A percentile compares a stretch with the other conserved stretches of the same genome.
Evolutionary conservation across 306 rosid genomes (phyloP).

Genomic region (Rosa multiflora): DNA sequence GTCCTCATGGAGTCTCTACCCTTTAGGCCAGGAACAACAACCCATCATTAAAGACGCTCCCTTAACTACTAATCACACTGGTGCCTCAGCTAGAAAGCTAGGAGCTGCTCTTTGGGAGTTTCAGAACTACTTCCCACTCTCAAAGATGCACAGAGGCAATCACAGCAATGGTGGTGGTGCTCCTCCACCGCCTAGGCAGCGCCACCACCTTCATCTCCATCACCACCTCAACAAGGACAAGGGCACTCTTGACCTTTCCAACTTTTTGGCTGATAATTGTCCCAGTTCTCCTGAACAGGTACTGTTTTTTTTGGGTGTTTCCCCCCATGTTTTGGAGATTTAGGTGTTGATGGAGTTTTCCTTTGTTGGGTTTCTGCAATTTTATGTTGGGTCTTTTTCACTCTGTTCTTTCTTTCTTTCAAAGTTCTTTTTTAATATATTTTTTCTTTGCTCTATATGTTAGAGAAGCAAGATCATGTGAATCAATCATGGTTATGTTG

Average conservation of each 20-base stretch:
- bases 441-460: not conserved
- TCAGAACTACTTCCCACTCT: conserved; percentile 42
- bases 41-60: conserved; percentile 31
- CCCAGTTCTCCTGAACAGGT: conserved; percentile 86
- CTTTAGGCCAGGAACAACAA: conserved; percentile 23
- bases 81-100: conserved; percentile 63
- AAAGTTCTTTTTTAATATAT: not conserved
- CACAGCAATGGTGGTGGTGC: conserved; percentile 38
- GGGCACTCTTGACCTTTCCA: conserved; percentile 46
- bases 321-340: not conserved
- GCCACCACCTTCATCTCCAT: conserved; percentile 67
- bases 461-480: conserved; percentile 1
- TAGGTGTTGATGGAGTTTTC: conserved; percentile 3
- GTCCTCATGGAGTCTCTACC: conserved; percentile 48
- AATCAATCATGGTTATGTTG: conserved; percentile 5
- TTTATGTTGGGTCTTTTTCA: not conserved
- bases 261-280: conserved; percentile 62
- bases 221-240: conserved; percentile 47
- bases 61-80: not conserved
- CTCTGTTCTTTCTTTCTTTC: not conserved
- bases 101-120: conserved; percentile 92
- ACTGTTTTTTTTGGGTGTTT: not conserved
- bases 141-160: conserved; percentile 60
- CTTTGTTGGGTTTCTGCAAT: conserved; percentile 19
- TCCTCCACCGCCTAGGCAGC: conserved; percentile 40